Base-by-base conservation (phyloP, 768 basidiomycete genomes). In the Cystofilobasidium ferigula region DNA sequence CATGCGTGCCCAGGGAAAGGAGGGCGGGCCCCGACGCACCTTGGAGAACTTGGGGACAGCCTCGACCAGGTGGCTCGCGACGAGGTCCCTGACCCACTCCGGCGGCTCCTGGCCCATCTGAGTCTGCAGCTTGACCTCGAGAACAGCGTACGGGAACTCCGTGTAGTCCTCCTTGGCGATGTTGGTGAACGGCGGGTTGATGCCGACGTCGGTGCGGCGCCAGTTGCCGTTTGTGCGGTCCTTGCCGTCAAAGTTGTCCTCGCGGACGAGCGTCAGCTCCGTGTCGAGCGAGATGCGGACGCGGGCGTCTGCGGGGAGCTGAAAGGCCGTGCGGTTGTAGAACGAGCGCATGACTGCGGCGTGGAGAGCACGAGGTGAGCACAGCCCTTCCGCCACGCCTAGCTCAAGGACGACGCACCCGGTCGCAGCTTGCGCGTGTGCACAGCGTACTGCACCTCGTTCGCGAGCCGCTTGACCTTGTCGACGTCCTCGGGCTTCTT, bases 221-320 rank as follows among this genome's bases (percentile, higher is more conserved):
- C 95, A 99, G 75, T 99, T 95, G 61, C 86, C 80, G 9, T 85
- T 84, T 0, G 90, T 78, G n/a, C 94, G 86, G 8, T 75, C 74
- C 43, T 75, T 74, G 1, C 86, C 88, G 75, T 97, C 93, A 89
- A 93, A 98, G 73, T 95, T 89, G 73, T 98, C 95, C 77, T 99
- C 95, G 69, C 95, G 83, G 61, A 95, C 76, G 82, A 99, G 85
- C 4, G 89, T 87, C 38, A 99, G 82, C 75, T 97, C 90, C 0
- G 95, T 99, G 73, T 99, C 95, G 67, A 99, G 84, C 22, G 95
- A 98, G 68, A 99, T 97, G 59, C 95, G 91, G 42, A 99, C 95
- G 60, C 90, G 85, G n/a, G 92, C 94, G 73, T 99, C 94, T 26
- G 94, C 94, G 12, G 95, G 95, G 28, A 99, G 83, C 77, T 99